phyloP scores from a whole-genome alignment of 192 early-diverging fungal species.

The Spinellus fusiger region DNA sequence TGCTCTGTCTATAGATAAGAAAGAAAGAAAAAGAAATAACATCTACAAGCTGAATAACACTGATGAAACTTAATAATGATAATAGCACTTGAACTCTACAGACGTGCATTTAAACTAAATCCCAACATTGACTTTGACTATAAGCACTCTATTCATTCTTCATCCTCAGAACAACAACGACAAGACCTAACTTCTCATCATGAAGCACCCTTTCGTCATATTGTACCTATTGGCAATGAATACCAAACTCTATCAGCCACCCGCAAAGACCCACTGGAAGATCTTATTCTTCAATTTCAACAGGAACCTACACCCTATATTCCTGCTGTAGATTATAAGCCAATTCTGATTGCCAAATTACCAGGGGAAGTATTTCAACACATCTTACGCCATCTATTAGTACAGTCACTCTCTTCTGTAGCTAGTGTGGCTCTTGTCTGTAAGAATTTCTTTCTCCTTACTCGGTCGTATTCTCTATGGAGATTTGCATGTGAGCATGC shows the following conservation, averaged over 20 bases:
- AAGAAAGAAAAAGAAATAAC: not conserved
- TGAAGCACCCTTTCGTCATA: not conserved
- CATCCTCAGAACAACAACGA: not conserved
- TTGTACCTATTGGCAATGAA: conserved; percentile 5
- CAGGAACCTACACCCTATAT: conserved; percentile 10
- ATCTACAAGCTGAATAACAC: not conserved
- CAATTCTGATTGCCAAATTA: conserved; percentile 26
- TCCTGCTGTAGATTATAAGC: conserved; percentile 23
- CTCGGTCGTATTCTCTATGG: conserved; percentile 29
- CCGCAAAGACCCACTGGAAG: conserved; percentile 1
- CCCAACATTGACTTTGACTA: conserved; percentile 24
- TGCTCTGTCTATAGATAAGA: not conserved
- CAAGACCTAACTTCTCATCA: not conserved
- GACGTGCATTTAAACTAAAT: conserved; percentile 31
- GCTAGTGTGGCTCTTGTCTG: conserved; percentile 28
- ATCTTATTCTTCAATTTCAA: conserved; percentile 9
- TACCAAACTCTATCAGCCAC: not conserved
- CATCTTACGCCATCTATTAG: conserved; percentile 18
- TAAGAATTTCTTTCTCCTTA: conserved; percentile 32
- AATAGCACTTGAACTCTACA: conserved; percentile 28
- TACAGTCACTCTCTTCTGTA: conserved; percentile 21
- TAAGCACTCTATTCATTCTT: conserved; percentile 13
- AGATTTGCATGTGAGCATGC: conserved; percentile 25
- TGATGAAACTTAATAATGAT: too few relatives aligned
- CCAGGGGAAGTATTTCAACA: conserved; percentile 32